These are phyloP conservation scores for Podospora bellae-mahoneyi DNA, from an alignment of 495 filamentous ascomycete species.

Conservation along the genomic window DNA sequence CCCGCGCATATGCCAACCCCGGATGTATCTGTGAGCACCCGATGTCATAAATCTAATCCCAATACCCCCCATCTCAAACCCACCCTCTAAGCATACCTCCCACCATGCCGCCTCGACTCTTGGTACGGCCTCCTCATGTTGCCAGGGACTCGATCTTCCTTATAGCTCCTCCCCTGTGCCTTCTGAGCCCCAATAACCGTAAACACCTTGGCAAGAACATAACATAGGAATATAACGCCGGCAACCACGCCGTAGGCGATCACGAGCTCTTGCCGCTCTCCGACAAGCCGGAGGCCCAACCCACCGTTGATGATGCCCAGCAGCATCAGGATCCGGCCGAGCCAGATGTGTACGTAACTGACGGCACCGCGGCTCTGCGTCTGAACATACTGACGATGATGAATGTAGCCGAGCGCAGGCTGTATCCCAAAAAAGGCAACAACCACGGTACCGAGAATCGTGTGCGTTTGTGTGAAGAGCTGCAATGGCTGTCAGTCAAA, in stretches of 20 bases:
- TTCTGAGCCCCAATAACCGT: not conserved
- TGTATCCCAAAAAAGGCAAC: conserved; percentile 58
- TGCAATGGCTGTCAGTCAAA: not conserved
- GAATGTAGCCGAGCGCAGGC: conserved; percentile 59
- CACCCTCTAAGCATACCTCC: conserved; percentile 5
- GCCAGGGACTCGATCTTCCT: conserved; percentile 1
- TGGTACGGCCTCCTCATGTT: conserved; percentile 12
- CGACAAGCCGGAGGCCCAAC: conserved; percentile 56
- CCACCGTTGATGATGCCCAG: conserved; percentile 72
- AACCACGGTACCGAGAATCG: conserved; percentile 58
- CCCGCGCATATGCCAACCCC: not conserved
- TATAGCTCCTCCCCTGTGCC: not conserved
- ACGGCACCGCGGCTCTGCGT: conserved; percentile 48
- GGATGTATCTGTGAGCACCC: not conserved
- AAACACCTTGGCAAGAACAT: conserved; percentile 31
- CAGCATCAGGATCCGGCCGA: conserved; percentile 58
- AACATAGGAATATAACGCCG: conserved; percentile 49
- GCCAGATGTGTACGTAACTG: conserved; percentile 67
- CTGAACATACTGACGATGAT: conserved; percentile 57
- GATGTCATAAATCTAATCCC: not conserved
- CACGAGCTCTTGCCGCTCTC: conserved; percentile 41
- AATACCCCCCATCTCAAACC: not conserved
- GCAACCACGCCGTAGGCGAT: conserved; percentile 61
- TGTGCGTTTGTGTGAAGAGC: conserved; percentile 42
- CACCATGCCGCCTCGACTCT: conserved; percentile 7